phyloP scores from a whole-genome alignment of 805 yeast genomes.

The Ogataea populi-albae region DNA sequence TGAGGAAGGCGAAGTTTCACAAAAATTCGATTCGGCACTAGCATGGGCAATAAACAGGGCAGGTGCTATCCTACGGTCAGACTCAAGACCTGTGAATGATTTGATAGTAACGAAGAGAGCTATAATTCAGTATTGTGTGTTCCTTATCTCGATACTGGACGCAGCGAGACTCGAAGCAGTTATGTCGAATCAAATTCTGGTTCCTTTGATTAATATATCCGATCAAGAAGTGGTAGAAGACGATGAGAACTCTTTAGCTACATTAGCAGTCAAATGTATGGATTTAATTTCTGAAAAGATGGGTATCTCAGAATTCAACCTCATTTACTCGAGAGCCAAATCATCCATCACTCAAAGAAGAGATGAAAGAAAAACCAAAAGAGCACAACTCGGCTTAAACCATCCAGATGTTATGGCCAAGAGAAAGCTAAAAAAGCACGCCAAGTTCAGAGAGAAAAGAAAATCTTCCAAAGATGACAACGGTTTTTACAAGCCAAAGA shows the following conservation, averaged over 20 bases:
- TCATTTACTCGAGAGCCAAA: constrained; percentile 61
- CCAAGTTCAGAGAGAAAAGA: constrained; percentile 72
- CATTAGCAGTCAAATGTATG: constrained; percentile 60
- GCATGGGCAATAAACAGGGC: constrained; percentile 65
- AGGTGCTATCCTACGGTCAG: constrained; percentile 63
- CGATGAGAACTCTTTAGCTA: constrained; percentile 25
- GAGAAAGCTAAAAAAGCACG: constrained; percentile 74
- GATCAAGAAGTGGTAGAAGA: constrained; percentile 39
- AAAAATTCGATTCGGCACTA: constrained; percentile 37
- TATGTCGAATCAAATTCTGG: constrained; percentile 33
- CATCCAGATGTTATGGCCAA: constrained; percentile 83
- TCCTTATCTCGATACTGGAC: constrained; percentile 49
- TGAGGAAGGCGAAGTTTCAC: constrained; percentile 5
- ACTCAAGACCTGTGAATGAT: constrained; percentile 49
- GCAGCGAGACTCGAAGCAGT: constrained; percentile 39
- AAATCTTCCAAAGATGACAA: constrained; percentile 70
- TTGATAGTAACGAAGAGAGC: constrained; percentile 61
- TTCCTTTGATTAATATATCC: constrained; percentile 32
- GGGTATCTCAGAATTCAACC: constrained; percentile 68
- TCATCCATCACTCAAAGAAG: constrained; percentile 59
- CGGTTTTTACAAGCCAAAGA: constrained; percentile 69
- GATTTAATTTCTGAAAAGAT: constrained; percentile 63
- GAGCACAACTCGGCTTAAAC: constrained; percentile 70
- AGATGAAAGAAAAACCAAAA: constrained; percentile 69
- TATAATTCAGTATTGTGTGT: constrained; percentile 67